Percentiles rank a stretch among this genome's conserved stretches.
Evolutionary conservation across 1,139 yeast species (phyloP).

Genomic region (Yueomyces sp.): DNA sequence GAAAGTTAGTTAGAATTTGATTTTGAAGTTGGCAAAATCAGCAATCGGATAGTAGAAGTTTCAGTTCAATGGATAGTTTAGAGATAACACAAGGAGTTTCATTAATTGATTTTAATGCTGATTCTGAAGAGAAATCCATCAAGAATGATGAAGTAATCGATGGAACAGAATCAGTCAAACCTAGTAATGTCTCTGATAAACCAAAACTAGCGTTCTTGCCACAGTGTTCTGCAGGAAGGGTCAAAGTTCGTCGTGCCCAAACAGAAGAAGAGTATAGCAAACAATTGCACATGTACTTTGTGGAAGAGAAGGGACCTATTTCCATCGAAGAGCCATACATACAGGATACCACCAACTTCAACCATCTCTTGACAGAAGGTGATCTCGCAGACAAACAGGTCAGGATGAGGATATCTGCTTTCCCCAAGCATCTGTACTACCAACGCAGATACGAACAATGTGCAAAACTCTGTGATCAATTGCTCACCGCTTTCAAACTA

Average conservation of each 20-base stretch:
- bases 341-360: conserved; percentile 9
- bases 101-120: too few relatives aligned
- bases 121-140: too few relatives aligned
- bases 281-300: conserved; percentile 33
- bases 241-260: conserved; percentile 42
- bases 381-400: conserved; percentile 19
- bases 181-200: too few relatives aligned
- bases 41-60: too few relatives aligned
- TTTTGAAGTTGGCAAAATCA: too few relatives aligned
- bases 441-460: conserved; percentile 34
- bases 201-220: too few relatives aligned
- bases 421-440: conserved; percentile 35
- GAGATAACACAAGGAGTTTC: too few relatives aligned
- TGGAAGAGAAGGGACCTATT: conserved; percentile 35
- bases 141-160: too few relatives aligned
- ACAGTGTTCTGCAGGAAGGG: conserved; percentile 28
- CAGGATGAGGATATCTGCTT: conserved; percentile 19
- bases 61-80: too few relatives aligned
- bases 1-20: too few relatives aligned
- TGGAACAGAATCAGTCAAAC: too few relatives aligned
- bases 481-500: conserved; percentile 23
- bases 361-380: conserved; percentile 1
- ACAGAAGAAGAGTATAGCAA: conserved; percentile 37
- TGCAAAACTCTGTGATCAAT: conserved; percentile 26
- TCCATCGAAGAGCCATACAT: conserved; percentile 39